A percentile compares a stretch with the other conserved stretches of the same genome.
These are phyloP conservation scores for Ceratocystis smalleyi DNA, from an alignment of 2,329 filamentous ascomycete species.

Conservation along the genomic window DNA sequence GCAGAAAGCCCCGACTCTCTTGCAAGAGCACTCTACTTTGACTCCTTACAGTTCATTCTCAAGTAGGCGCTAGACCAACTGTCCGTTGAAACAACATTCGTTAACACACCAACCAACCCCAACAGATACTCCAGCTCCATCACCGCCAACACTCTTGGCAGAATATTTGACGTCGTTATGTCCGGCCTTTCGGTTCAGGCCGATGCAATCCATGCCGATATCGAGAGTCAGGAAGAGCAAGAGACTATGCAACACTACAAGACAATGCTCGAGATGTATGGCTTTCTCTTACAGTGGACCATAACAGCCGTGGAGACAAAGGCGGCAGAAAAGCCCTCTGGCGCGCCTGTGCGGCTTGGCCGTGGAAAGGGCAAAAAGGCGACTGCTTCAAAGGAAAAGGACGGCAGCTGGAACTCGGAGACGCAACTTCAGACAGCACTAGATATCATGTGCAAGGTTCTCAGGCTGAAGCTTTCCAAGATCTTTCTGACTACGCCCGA, in stretches of 20 bases:
- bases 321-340: conserved; percentile 70
- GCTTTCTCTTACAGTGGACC: conserved; percentile 87
- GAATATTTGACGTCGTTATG: conserved; percentile 78
- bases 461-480: conserved; percentile 79
- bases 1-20: conserved; percentile 86
- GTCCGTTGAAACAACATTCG: conserved; percentile 37
- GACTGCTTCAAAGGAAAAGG: conserved; percentile 38
- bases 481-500: conserved; percentile 96
- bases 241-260: conserved; percentile 78
- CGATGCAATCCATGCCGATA: conserved; percentile 68
- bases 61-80: conserved; percentile 46
- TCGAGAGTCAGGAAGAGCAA: conserved; percentile 76
- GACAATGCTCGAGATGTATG: conserved; percentile 81
- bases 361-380: conserved; percentile 67
- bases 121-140: conserved; percentile 70
- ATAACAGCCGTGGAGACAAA: conserved; percentile 89
- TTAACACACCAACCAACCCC: conserved; percentile 35
- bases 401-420: conserved; percentile 76
- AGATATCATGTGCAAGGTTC: conserved; percentile 87
- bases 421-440: conserved; percentile 75
- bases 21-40: conserved; percentile 61
- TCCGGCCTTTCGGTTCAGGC: conserved; percentile 76
- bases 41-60: conserved; percentile 86
- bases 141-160: conserved; percentile 70
- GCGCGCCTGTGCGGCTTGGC: conserved; percentile 50